Conservation (phyloP, 805 yeast species). For the Suhomyces vadensis region DNA sequence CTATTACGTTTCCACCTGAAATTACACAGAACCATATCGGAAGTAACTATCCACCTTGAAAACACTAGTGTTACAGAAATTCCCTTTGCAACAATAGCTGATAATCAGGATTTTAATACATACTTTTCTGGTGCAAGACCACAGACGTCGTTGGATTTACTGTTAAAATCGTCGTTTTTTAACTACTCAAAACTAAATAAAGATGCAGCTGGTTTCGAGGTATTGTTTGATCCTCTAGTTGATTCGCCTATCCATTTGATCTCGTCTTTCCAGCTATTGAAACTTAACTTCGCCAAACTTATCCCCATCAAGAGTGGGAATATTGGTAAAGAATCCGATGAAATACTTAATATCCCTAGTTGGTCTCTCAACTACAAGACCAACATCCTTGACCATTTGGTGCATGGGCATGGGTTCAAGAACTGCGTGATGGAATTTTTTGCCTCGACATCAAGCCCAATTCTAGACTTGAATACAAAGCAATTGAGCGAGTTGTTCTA, state of each 20-base stretch:
- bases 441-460: slow-evolving; percentile 39
- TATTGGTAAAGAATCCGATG: slow-evolving; percentile 20
- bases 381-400: slow-evolving; percentile 34
- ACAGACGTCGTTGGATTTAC: slow-evolving; percentile 24
- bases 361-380: slow-evolving; percentile 36
- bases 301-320: slow-evolving; percentile 6
- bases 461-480: slow-evolving; percentile 36
- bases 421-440: slow-evolving; percentile 39
- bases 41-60: slow-evolving; percentile 29
- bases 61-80: slow-evolving; percentile 27
- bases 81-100: slow-evolving; percentile 30
- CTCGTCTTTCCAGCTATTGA: slow-evolving; percentile 33
- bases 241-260: slow-evolving; percentile 39
- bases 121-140: slow-evolving; percentile 24
- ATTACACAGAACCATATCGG: slow-evolving; percentile 24
- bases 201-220: slow-evolving; percentile 41
- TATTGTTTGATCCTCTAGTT: slow-evolving; percentile 29
- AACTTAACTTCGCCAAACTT: slow-evolving; percentile 22
- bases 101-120: slow-evolving; percentile 21
- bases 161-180: slow-evolving; percentile 27
- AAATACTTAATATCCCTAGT: slow-evolving; percentile 37
- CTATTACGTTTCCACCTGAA: slow-evolving; percentile 16
- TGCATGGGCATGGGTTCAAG: slow-evolving; percentile 37
- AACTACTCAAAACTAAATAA: slow-evolving; percentile 23
- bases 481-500: slow-evolving; percentile 35